Evolutionary conservation across 2,329 filamentous ascomycete genomes (phyloP).

Genomic region (Alternaria brassicicola): DNA sequence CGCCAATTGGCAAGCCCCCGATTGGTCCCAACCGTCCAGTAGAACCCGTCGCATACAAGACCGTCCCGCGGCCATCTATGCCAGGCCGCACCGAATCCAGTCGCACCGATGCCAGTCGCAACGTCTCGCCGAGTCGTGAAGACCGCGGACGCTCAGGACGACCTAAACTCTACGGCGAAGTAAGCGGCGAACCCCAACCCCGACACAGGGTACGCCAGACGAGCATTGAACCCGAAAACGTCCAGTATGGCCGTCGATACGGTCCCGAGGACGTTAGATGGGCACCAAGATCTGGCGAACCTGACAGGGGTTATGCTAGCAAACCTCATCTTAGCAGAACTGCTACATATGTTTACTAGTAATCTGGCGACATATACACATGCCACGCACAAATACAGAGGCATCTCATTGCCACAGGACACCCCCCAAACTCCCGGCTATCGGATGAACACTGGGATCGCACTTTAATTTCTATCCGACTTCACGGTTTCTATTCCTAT

Average conservation of each 20-base stretch:
- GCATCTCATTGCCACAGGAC: conserved; percentile 11
- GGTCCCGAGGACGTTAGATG: conserved; percentile 49
- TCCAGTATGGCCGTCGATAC: conserved; percentile 38
- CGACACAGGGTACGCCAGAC: conserved; percentile 27
- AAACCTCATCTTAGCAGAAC: conserved; percentile 36
- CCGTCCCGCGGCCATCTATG: conserved; percentile 21
- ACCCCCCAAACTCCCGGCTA: conserved; percentile 7
- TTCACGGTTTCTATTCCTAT: not conserved
- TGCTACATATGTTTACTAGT: conserved; percentile 41
- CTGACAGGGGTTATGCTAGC: conserved; percentile 27
- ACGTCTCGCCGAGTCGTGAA: conserved; percentile 30
- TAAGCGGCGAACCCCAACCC: conserved; percentile 20
- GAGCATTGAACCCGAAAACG: conserved; percentile 41
- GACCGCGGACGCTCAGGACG: conserved; percentile 34
- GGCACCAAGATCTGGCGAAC: conserved; percentile 30
- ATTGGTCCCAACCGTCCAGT: conserved; percentile 41
- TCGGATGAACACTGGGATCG: conserved; percentile 3
- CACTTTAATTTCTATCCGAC: not conserved
- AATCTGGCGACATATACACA: not conserved
- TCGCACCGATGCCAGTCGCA: conserved; percentile 35
- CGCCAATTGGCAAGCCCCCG: conserved; percentile 41
- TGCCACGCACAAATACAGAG: not conserved
- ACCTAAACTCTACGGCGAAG: conserved; percentile 35
- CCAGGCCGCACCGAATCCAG: conserved; percentile 30
- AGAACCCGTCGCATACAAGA: conserved; percentile 22